Evolutionary conservation across 2,329 filamentous ascomycete species (phyloP).

Genomic region (Ophiostoma piceae): DNA sequence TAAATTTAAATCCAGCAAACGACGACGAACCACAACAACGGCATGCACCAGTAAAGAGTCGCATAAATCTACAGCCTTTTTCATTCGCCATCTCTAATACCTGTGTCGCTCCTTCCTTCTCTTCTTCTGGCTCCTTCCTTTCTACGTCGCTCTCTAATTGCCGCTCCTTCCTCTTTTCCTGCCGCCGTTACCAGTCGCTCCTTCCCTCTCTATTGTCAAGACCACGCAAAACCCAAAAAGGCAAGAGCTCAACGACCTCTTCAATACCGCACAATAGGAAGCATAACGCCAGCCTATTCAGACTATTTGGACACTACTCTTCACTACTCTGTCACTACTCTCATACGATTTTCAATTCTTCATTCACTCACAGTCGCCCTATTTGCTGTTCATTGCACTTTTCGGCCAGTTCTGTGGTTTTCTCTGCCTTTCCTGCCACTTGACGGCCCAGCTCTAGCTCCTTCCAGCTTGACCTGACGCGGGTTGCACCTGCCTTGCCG

Average conservation of each 20-base stretch:
- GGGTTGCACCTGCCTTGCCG: constrained; percentile 5
- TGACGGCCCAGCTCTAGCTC: background rate
- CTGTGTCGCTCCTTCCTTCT: background rate
- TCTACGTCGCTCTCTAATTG: too few relatives aligned
- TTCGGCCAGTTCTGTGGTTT: too few relatives aligned
- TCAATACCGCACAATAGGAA: constrained; percentile 1
- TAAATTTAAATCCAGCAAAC: too few relatives aligned
- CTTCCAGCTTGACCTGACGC: background rate
- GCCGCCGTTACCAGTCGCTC: background rate
- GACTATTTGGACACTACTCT: background rate
- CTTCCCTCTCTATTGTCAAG: background rate
- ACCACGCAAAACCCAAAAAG: background rate
- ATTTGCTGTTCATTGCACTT: background rate
- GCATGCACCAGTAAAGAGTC: background rate
- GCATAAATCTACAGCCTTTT: background rate
- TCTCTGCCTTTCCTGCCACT: too few relatives aligned
- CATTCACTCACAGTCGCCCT: background rate
- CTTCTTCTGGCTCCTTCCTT: background rate
- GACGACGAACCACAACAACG: background rate
- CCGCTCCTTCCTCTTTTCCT: too few relatives aligned
- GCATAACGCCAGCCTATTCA: background rate
- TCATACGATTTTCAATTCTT: background rate
- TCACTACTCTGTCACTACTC: background rate
- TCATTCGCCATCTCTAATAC: background rate
- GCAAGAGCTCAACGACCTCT: background rate